These are phyloP conservation scores for Tricholoma sp. DNA, from an alignment of 768 basidiomycete genomes.

Conservation along the genomic window DNA sequence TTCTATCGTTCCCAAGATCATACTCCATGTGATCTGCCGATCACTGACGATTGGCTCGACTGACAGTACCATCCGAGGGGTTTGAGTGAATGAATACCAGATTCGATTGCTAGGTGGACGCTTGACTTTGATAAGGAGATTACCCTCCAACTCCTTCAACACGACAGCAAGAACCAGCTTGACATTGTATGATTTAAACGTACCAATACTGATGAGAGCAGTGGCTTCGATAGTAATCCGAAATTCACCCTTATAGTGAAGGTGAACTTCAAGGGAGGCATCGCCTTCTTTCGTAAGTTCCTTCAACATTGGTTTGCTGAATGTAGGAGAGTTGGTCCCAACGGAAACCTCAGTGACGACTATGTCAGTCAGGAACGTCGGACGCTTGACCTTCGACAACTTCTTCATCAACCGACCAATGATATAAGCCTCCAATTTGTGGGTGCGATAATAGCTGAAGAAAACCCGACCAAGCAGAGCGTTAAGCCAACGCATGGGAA, in stretches of 20 bases:
- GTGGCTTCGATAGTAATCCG: slow-evolving; percentile 88
- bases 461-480: slow-evolving; percentile 90
- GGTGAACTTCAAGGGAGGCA: slow-evolving; percentile 80
- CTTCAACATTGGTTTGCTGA: slow-evolving; percentile 98
- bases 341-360: slow-evolving; percentile 86
- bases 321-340: slow-evolving; percentile 75
- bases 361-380: slow-evolving; percentile 79
- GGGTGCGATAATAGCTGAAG: slow-evolving; percentile 86
- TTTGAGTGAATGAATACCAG: slow-evolving; percentile 93
- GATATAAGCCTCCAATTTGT: slow-evolving; percentile 76
- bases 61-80: slow-evolving; percentile 81
- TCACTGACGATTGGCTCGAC: slow-evolving; percentile 95
- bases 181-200: slow-evolving; percentile 82
- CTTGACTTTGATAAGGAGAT: slow-evolving; percentile 84
- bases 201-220: slow-evolving; percentile 79
- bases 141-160: slow-evolving; percentile 86
- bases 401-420: slow-evolving; percentile 91
- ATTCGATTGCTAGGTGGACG: slow-evolving; percentile 92
- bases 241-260: slow-evolving; percentile 82
- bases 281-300: slow-evolving; percentile 94
- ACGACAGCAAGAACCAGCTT: slow-evolving; percentile 87
- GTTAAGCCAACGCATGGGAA: slow-evolving; percentile 97
- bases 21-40: slow-evolving; percentile 88
- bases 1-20: slow-evolving; percentile 90
- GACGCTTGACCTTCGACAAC: slow-evolving; percentile 85